Evolutionary conservation across 768 basidiomycete genomes (phyloP), one percentile per base, ranked within the genome.

Genomic region (Astraeus odoratus): DNA sequence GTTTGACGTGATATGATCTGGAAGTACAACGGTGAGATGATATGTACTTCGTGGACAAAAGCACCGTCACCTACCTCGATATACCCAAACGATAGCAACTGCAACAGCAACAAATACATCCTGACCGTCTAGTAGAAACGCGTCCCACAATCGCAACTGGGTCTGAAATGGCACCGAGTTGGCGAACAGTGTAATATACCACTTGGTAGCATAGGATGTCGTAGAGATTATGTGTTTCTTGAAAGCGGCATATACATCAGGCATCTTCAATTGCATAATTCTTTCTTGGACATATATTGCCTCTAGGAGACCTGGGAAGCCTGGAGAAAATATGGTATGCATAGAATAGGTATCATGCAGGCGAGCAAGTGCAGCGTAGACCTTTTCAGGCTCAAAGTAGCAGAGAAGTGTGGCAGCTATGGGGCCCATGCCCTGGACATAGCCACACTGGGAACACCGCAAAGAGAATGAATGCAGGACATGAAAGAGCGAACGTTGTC

Each of bases 401-500:
- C 87, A 93, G 10, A 97, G 76, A 18, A 99, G 74, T 1, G 93
- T 97, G 1, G 94, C 88, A 0, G 95, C 91, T 46, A 99, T 88
- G 5, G 95, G 89, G 2, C 96, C 94, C 96, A 99, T 99, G 49
- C 96, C 96, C 67, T 99, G 96, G 31, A 94, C 93, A 61, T 99
- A 99, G 13, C 95, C 95, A 50, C 96, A 98, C 9, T 76, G 70
- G 15, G 71, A 63, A 65, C 95, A 97, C n/a, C 73, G 71, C 16
- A 94, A 72, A 1, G 92, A 94, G 61, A 96, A 93, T 41, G 79
- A 79, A 63, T 98, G 96, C 22, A 98, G 74, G 46, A 96, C 91
- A 60, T 91, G 92, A 66, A 98, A 98, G 9, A 99, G 72, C 4
- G 89, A 87, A 9, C 95, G 83, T 77, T 99, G 95, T 7, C 92